Conservation (phyloP, 176 grass and related monocot genomes). For the Olyra latifolia region DNA sequence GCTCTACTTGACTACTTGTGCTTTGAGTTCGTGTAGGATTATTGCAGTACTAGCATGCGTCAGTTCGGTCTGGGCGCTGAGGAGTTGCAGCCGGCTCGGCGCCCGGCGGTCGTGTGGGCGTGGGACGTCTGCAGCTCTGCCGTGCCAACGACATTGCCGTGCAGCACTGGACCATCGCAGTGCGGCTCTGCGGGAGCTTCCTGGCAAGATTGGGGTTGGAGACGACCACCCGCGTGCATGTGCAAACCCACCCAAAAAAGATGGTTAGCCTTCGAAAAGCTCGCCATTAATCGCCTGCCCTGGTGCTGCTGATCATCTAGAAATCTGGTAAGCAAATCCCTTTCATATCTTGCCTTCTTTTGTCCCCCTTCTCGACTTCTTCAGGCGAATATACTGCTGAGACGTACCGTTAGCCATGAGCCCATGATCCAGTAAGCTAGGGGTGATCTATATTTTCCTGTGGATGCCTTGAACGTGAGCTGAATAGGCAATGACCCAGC, state of each 20-base stretch:
- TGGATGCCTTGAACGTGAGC: no score
- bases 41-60: not conserved
- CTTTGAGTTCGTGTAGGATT: not conserved
- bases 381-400: no score
- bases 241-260: not conserved
- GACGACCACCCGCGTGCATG: not conserved
- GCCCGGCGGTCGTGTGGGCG: not conserved
- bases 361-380: no score
- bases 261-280: not conserved
- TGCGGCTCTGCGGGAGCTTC: not conserved
- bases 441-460: no score
- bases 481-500: not conserved
- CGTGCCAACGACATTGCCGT: not conserved
- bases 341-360: no score
- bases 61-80: not conserved
- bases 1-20: not conserved
- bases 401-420: no score
- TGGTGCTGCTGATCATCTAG: not conserved
- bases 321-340: no score
- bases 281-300: not conserved
- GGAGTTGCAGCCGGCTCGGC: not conserved
- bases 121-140: not conserved
- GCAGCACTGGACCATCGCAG: slow-evolving; percentile 1
- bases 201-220: not conserved
- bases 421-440: no score